Base-by-base conservation (phyloP, 2,329 filamentous ascomycete species). In the Penicillium oxalicum region DNA sequence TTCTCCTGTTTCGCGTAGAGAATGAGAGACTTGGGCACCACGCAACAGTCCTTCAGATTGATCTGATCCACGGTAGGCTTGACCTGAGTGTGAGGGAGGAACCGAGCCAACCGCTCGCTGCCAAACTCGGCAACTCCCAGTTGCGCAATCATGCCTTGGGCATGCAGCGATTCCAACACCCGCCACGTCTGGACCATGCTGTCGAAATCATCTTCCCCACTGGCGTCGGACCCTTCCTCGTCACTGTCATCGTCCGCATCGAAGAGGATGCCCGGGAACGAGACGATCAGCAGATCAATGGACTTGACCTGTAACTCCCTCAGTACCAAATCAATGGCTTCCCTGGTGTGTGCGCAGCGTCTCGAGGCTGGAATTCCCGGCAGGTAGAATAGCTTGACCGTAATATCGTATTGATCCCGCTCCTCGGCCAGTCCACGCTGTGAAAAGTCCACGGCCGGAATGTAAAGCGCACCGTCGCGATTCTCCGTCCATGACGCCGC, bases 41-140 rank as follows among this genome's bases (percentile, higher is more conserved):
- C 91, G 71, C 93, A 98, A 75, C 91, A 97, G 70, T 97, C 88
- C 60, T 88, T 84, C 44, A 95, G 81, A 66, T 97, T 97, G 76
- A 98, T 95, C 77, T 98, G 93, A 69, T 97, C 84, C 36, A 97
- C 91, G 18, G 81, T 80, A 0, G 93, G 93, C 57, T 80, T 81
- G 51, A 95, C 76, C 36, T 75, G 76, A 24, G 88, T 86, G 52
- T 81, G 76, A 37, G 81, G 76, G 26, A 97, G 74, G 61, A 98
- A 91, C 11, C 81, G 81, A n/a, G 79, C 72, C 34, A 98, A 75
- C 61, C 93, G 86, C 59, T 90, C 83, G 58, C 83, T 88, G 47
- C 91, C 91, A 65, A 96, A 97, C 69, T 98, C 93, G 43, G 93
- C 83, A 26, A 97, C 80, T 1, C 93, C 93, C 8, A 98, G 78